Base-by-base conservation (phyloP, 257 asterid genomes). In the Solanum boliviense region DNA sequence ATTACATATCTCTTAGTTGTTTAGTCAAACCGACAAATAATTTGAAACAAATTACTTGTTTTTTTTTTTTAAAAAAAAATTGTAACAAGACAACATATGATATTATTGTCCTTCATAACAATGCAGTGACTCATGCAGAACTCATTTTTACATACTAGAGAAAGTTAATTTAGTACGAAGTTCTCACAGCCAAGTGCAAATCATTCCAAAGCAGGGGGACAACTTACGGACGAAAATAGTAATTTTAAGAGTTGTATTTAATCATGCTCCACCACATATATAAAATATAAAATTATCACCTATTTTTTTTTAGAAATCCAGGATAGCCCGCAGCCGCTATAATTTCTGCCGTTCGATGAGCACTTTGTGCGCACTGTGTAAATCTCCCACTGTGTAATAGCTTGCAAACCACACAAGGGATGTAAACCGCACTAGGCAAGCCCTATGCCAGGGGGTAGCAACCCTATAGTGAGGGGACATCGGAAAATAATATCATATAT, bases 271-370 rank as follows among this genome's bases (percentile, higher is more conserved):
- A 41, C 84, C 84, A 25, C 18, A 7, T n/a, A 13, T 23, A 39
- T n/a, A 13, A 8, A 6, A 2, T 1, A 2, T 38, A 7, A 12
- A 39, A 0, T 75, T 78, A 13, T 35, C 44, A 27, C 9, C 27
- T 78, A 18, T 38, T 38, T 38, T 35, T 38, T 2, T 8, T 2
- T 8, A 38, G 11, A 38, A 38, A 38, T 38, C 0, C 1, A 38
- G 41, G 11, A 2, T 38, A 38, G 9, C 11, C 0, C 11, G 1
- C 11, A 8, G 0, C 11, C 3, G 11, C 0, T 38, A 38, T 38
- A 38, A 38, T 38, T 38, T 38, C 0, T 38, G 41, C 0, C 41
- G 41, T 9, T 38, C 11, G 11, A 4, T 38, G 41, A 38, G 41
- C 41, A 38, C 41, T 38, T 38, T 38, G 0, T 38, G 41, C 41